Conservation (phyloP, 2,329 filamentous ascomycete genomes). For the Phyllosticta citriasiana region DNA sequence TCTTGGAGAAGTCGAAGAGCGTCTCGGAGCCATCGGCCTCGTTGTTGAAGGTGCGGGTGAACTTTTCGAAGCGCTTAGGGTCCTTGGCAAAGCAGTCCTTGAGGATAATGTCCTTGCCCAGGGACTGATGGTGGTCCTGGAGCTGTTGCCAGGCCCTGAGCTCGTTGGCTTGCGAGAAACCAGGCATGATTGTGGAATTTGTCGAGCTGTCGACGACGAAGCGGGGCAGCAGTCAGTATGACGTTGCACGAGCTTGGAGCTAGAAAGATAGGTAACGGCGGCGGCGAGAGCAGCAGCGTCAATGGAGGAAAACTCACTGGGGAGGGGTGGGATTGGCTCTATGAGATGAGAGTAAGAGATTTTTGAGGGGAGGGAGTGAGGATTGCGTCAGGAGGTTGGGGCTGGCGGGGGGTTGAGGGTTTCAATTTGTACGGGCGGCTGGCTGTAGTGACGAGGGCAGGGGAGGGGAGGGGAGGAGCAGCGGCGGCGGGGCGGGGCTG, state of each 20-base stretch:
- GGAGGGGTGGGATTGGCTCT: not conserved
- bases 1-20: slow-evolving; percentile 98
- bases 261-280: not conserved
- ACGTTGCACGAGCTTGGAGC: slow-evolving; percentile 4
- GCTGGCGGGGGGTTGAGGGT: not conserved
- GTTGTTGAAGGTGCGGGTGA: slow-evolving; percentile 76
- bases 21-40: slow-evolving; percentile 71
- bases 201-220: slow-evolving; percentile 4
- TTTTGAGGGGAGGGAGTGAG: not conserved
- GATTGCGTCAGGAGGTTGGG: slow-evolving; percentile 4
- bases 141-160: slow-evolving; percentile 83
- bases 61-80: slow-evolving; percentile 78
- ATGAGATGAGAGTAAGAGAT: not conserved
- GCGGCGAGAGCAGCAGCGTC: not conserved
- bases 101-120: slow-evolving; percentile 82
- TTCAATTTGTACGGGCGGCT: not conserved
- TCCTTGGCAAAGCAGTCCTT: slow-evolving; percentile 90
- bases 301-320: not conserved
- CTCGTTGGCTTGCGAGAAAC: slow-evolving; percentile 74
- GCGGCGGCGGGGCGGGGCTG: not conserved
- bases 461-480: not conserved
- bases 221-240: slow-evolving; percentile 4
- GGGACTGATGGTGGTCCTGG: slow-evolving; percentile 75
- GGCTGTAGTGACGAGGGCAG: not conserved
- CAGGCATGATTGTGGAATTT: slow-evolving; percentile 36